A percentile compares a stretch with the other conserved stretches of the same genome.
Conservation (phyloP, 352 stramenopile genomes). For the Globisporangium yorkense region DNA sequence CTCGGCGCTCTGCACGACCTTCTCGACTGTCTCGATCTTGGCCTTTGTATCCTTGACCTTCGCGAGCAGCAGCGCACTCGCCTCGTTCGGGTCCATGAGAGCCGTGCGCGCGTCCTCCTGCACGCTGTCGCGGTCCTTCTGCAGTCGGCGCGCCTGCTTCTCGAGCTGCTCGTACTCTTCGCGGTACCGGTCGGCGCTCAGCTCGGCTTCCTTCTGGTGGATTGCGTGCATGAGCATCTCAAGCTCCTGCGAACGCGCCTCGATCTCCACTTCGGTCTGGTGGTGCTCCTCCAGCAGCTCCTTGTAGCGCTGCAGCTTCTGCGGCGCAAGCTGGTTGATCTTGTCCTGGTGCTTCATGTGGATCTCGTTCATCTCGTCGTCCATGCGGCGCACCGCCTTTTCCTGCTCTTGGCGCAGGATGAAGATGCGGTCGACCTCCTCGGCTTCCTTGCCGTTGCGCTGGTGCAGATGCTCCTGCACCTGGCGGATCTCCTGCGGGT, state of each 20-base stretch:
- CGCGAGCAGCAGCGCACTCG: constrained; percentile 64
- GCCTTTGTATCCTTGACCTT: constrained; percentile 87
- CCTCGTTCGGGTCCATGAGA: constrained; percentile 87
- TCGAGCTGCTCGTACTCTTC: constrained; percentile 77
- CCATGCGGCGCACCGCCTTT: constrained; percentile 48
- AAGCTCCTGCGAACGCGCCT: constrained; percentile 57
- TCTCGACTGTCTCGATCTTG: constrained; percentile 75
- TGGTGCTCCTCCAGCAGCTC: constrained; percentile 69
- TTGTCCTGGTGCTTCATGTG: constrained; percentile 79
- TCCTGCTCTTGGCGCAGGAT: constrained; percentile 85
- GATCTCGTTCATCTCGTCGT: constrained; percentile 76
- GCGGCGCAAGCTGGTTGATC: constrained; percentile 86
- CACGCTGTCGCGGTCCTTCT: constrained; percentile 73
- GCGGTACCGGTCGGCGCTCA: constrained; percentile 60
- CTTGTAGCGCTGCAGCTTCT: constrained; percentile 79
- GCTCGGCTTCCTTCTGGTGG: constrained; percentile 67
- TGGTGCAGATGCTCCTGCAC: constrained; percentile 62
- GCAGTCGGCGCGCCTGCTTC: constrained; percentile 52
- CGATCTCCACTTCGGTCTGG: constrained; percentile 68
- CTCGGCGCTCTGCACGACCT: constrained; percentile 36
- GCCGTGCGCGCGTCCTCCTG: constrained; percentile 80
- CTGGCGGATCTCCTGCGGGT: constrained; percentile 60
- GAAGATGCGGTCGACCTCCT: constrained; percentile 88
- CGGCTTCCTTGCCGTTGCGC: constrained; percentile 78
- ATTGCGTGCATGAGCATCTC: constrained; percentile 72